These are phyloP conservation scores for Colletotrichum costaricense DNA, from an alignment of 2,329 filamentous ascomycete species.

Conservation along the genomic window DNA sequence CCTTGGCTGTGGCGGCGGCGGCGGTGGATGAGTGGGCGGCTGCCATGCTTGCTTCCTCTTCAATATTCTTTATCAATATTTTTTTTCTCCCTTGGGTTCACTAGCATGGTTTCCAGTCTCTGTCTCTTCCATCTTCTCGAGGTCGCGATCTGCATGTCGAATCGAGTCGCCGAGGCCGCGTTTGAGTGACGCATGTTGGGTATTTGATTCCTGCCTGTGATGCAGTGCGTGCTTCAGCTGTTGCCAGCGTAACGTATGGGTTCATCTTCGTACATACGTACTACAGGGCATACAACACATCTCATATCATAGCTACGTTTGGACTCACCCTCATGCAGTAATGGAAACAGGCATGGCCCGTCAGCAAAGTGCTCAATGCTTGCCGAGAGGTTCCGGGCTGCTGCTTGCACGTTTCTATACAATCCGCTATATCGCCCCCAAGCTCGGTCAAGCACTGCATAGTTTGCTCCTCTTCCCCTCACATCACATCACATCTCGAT, in stretches of 20 bases:
- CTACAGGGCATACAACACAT: neutral
- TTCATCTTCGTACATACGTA: neutral
- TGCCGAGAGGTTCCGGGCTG: neutral
- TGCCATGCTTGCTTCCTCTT: neutral
- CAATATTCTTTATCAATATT: neutral
- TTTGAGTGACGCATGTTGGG: neutral
- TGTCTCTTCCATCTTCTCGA: neutral
- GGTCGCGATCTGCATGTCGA: constrained; percentile 11
- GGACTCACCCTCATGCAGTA: neutral
- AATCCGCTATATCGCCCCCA: neutral
- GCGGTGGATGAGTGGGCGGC: neutral
- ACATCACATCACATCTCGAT: too few species aligned
- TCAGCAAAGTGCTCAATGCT: neutral
- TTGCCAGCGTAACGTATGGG: constrained; percentile 11
- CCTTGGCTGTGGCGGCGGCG: neutral
- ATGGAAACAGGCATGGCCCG: neutral
- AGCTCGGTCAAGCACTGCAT: neutral
- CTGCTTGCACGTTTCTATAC: neutral
- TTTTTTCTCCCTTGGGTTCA: constrained; percentile 10
- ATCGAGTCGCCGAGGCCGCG: neutral
- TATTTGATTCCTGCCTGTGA: neutral
- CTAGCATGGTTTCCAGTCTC: neutral
- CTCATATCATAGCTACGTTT: neutral
- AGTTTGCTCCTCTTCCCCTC: neutral
- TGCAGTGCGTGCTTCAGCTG: neutral